Conservation (phyloP, 164 flowering plant species). For the Magnolia changhungtana region DNA sequence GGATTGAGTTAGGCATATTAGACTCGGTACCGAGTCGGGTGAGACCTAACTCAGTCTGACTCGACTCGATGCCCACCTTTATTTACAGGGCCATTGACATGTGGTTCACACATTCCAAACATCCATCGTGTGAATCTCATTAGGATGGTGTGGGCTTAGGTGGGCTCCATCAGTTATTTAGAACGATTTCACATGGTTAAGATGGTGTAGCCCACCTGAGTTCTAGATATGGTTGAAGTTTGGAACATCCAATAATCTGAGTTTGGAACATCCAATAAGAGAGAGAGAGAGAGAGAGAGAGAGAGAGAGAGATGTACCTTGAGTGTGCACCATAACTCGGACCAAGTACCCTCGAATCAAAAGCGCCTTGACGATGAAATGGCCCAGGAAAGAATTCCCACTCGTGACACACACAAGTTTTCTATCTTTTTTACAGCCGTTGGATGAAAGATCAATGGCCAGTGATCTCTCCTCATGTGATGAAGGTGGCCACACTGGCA, state of each 20-base stretch:
- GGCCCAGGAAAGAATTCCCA: conserved; percentile 35
- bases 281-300: conserved; percentile 6
- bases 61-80: too few species aligned
- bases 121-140: background rate
- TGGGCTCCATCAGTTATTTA: background rate
- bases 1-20: too few species aligned
- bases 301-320: conserved; percentile 1
- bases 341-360: conserved; percentile 33
- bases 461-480: background rate
- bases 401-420: conserved; percentile 38
- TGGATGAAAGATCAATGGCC: conserved; percentile 1
- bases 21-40: too few species aligned
- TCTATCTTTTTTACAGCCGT: conserved; percentile 23
- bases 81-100: background rate
- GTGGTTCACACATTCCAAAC: background rate
- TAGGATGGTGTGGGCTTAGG: background rate
- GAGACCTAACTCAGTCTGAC: too few species aligned
- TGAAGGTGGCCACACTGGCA: background rate
- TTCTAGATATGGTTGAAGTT: too few species aligned
- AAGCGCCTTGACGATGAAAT: conserved; percentile 27
- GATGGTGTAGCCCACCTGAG: too few species aligned
- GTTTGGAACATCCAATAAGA: background rate
- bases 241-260: background rate
- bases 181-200: too few species aligned
- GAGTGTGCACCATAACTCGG: conserved; percentile 28